phyloP scores from a whole-genome alignment of 306 rosid genomes.

The Castanospermum australe region DNA sequence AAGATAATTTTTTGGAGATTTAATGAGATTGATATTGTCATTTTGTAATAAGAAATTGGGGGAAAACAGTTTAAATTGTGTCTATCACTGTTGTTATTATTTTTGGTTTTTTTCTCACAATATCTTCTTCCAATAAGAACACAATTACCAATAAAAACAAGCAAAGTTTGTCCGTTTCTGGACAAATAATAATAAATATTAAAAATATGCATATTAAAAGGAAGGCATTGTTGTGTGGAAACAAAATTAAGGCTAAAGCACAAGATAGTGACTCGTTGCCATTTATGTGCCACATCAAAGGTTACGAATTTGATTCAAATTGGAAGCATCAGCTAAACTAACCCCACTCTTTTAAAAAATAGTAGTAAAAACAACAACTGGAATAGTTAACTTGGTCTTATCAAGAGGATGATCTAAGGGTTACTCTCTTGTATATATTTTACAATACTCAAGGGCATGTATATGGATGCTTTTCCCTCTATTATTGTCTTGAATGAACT shows the following conservation, averaged over 20 bases:
- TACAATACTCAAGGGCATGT: too few species aligned
- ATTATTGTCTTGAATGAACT: too few species aligned
- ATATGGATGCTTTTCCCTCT: too few species aligned
- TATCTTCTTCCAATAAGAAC: slow-evolving; percentile 20
- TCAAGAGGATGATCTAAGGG: neutral
- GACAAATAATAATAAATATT: neutral
- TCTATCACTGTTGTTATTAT: slow-evolving; percentile 21
- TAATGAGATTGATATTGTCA: slow-evolving; percentile 36
- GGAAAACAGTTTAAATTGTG: slow-evolving; percentile 8
- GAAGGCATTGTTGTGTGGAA: slow-evolving; percentile 1
- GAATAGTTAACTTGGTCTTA: neutral
- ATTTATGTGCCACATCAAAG: slow-evolving; percentile 3
- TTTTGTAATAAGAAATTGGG: neutral
- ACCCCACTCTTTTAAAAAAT: neutral
- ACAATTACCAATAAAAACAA: slow-evolving; percentile 40
- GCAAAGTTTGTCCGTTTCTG: slow-evolving; percentile 33
- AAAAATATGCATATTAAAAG: neutral
- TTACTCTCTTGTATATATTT: neutral
- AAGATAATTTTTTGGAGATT: slow-evolving; percentile 40
- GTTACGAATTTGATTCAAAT: slow-evolving; percentile 3
- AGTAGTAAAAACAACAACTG: neutral
- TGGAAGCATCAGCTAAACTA: too few species aligned
- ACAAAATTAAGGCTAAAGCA: neutral
- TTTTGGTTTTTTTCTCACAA: neutral
- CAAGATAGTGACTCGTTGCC: neutral